phyloP scores from a whole-genome alignment of 345 rosid genomes.

The Hirschfeldia incana region DNA sequence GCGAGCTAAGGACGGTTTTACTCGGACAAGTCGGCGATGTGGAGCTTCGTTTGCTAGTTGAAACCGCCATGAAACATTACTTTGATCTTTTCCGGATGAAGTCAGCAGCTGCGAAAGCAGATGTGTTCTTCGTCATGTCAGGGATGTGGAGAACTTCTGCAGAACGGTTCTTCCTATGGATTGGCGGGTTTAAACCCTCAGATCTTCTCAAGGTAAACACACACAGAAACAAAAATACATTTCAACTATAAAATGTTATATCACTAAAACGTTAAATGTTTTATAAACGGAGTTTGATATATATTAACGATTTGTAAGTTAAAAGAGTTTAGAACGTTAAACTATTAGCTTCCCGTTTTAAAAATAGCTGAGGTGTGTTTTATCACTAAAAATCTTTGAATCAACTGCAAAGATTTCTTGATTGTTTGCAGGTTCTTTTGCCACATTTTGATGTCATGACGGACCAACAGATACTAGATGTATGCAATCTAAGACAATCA shows the following conservation, averaged over 20 bases:
- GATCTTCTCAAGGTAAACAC: slow-evolving; percentile 80
- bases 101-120: slow-evolving; percentile 71
- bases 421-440: slow-evolving; percentile 59
- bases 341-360: too few relatives aligned
- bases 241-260: too few relatives aligned
- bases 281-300: too few relatives aligned
- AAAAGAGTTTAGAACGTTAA: too few relatives aligned
- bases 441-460: slow-evolving; percentile 77
- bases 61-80: slow-evolving; percentile 69
- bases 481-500: slow-evolving; percentile 58
- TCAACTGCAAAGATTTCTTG: too few relatives aligned
- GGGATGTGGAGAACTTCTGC: slow-evolving; percentile 93
- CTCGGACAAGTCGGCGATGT: slow-evolving; percentile 52
- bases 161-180: slow-evolving; percentile 88
- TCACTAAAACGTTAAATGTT: too few relatives aligned
- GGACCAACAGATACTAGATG: slow-evolving; percentile 58
- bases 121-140: slow-evolving; percentile 81
- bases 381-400: too few relatives aligned
- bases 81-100: slow-evolving; percentile 80
- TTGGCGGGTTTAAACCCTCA: slow-evolving; percentile 95
- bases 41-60: slow-evolving; percentile 71
- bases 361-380: too few relatives aligned
- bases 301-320: too few relatives aligned
- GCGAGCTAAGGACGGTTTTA: slow-evolving; percentile 63
- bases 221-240: too few relatives aligned